phyloP scores from a whole-genome alignment of 371 early-diverging fungal species.

The Lichtheimia hyalospora region DNA sequence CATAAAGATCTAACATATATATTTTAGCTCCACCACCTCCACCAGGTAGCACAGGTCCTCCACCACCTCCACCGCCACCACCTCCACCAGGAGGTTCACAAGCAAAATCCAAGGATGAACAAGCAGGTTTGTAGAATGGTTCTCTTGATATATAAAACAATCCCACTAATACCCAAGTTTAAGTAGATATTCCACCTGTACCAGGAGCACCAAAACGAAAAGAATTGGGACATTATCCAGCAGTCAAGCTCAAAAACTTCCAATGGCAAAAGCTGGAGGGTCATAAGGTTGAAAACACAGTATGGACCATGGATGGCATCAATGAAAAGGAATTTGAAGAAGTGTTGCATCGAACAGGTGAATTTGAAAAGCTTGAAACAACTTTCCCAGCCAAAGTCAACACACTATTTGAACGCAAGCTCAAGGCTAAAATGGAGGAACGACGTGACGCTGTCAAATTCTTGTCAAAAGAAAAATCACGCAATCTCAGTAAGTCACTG shows the following conservation, averaged over 20 bases:
- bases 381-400: constrained; percentile 32
- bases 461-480: constrained; percentile 37
- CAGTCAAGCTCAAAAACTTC: constrained; percentile 30
- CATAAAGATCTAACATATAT: background rate
- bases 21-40: constrained; percentile 6
- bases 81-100: background rate
- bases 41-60: constrained; percentile 4
- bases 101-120: background rate
- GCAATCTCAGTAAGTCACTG: constrained; percentile 41
- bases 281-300: constrained; percentile 21
- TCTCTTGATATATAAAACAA: too few species aligned
- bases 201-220: constrained; percentile 22
- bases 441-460: constrained; percentile 30
- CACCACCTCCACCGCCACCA: constrained; percentile 11
- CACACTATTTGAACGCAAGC: constrained; percentile 24
- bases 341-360: constrained; percentile 19
- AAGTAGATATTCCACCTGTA: constrained; percentile 7
- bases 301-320: constrained; percentile 23
- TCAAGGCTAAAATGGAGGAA: constrained; percentile 14
- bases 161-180: too few species aligned
- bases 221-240: constrained; percentile 25
- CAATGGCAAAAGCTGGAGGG: constrained; percentile 39
- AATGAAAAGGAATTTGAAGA: constrained; percentile 27
- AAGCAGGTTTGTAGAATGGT: too few species aligned
- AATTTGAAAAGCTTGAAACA: constrained; percentile 22